Evolutionary conservation across 1,139 yeast genomes (phyloP).

Genomic region (Pichia inconspicua): DNA sequence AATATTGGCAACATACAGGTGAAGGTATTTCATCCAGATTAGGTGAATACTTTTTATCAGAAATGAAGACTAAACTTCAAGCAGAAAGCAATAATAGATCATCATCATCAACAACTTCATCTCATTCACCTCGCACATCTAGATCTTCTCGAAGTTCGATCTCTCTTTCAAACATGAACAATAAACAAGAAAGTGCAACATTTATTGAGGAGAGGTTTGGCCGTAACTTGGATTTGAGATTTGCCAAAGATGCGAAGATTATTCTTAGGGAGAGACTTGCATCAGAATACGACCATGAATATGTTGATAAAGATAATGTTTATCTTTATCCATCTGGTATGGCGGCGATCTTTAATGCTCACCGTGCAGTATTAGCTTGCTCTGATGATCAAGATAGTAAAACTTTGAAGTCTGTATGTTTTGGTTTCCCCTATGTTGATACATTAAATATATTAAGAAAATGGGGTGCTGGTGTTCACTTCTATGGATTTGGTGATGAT

Average conservation of each 20-base stretch:
- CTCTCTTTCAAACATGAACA: slow-evolving; percentile 4
- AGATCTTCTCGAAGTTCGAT: slow-evolving; percentile 21
- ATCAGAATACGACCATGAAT: slow-evolving; percentile 38
- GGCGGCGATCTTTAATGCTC: slow-evolving; percentile 85
- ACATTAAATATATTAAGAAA: slow-evolving; percentile 77
- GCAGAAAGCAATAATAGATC: slow-evolving; percentile 19
- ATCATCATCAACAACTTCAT: slow-evolving; percentile 14
- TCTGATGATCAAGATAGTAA: slow-evolving; percentile 28
- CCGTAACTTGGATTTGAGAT: slow-evolving; percentile 71
- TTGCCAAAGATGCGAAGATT: slow-evolving; percentile 65
- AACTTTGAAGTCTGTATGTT: slow-evolving; percentile 63
- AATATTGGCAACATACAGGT: slow-evolving; percentile 95
- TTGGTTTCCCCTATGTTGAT: slow-evolving; percentile 93
- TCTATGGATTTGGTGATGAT: slow-evolving; percentile 79
- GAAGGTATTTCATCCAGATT: slow-evolving; percentile 87
- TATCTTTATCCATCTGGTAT: slow-evolving; percentile 85
- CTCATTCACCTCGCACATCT: slow-evolving; percentile 17
- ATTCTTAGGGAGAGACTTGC: slow-evolving; percentile 73
- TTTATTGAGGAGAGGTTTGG: slow-evolving; percentile 89
- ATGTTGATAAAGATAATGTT: slow-evolving; percentile 51
- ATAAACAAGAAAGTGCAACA: slow-evolving; percentile 47
- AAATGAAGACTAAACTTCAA: slow-evolving; percentile 39
- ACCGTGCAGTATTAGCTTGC: slow-evolving; percentile 45
- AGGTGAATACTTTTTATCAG: slow-evolving; percentile 75
- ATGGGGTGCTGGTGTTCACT: slow-evolving; percentile 84